phyloP scores from a whole-genome alignment of 1,284 basidiomycete genomes.

The Lignosus rhinocerotis region DNA sequence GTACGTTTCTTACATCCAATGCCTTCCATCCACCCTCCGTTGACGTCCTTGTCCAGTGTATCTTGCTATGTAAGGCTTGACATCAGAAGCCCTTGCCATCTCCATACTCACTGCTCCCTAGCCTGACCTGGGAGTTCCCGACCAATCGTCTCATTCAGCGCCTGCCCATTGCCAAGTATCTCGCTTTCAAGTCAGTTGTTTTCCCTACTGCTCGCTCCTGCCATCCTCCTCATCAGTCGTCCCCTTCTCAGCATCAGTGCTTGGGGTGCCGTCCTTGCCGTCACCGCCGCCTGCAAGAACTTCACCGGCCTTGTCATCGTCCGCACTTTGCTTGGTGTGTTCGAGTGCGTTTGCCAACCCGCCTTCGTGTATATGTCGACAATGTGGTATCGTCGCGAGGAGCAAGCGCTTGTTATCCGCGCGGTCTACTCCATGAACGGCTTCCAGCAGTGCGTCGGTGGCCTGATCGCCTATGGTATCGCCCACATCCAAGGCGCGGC shows the following conservation, averaged over 20 bases:
- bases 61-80: conserved; percentile 1
- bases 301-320: conserved; percentile 48
- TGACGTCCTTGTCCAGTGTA: background rate
- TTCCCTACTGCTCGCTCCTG: background rate
- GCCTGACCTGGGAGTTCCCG: conserved; percentile 50
- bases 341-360: conserved; percentile 54
- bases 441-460: conserved; percentile 54
- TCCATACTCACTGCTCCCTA: conserved; percentile 9
- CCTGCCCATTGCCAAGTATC: conserved; percentile 49
- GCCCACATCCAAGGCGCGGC: conserved; percentile 43
- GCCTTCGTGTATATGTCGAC: conserved; percentile 47
- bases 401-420: conserved; percentile 51
- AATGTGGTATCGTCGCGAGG: conserved; percentile 55
- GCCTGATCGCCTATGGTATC: conserved; percentile 51
- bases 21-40: background rate
- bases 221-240: background rate
- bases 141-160: conserved; percentile 49
- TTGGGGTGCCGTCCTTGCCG: conserved; percentile 51
- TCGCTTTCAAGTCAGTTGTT: conserved; percentile 42
- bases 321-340: conserved; percentile 49
- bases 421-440: conserved; percentile 55
- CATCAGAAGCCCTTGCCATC: background rate
- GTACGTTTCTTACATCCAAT: conserved; percentile 28
- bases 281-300: conserved; percentile 48
- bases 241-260: conserved; percentile 37